phyloP scores from a whole-genome alignment of 2,329 filamentous ascomycete genomes.

The Diaporthe vaccinii region DNA sequence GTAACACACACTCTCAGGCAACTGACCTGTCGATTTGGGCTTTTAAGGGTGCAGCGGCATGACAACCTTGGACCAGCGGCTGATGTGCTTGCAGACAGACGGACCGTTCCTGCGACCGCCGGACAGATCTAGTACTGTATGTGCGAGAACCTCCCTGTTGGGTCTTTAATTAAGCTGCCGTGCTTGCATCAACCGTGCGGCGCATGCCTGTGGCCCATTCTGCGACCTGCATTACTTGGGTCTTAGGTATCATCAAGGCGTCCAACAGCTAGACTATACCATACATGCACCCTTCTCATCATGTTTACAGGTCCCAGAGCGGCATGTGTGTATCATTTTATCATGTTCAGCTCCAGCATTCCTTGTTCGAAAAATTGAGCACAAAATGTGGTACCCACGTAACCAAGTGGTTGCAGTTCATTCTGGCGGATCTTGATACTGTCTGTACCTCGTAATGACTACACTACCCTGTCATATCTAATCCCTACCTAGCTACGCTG shows the following conservation, averaged over 20 bases:
- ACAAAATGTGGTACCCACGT: neutral
- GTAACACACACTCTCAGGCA: neutral
- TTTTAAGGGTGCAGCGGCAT: neutral
- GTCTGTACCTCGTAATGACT: neutral
- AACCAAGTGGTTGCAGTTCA: neutral
- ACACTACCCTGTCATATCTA: neutral
- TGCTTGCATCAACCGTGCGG: constrained; percentile 30
- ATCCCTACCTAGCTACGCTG: too few species aligned
- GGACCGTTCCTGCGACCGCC: constrained; percentile 28
- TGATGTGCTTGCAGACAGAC: constrained; percentile 10
- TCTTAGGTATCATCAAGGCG: neutral
- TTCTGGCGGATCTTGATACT: neutral
- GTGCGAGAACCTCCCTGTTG: neutral
- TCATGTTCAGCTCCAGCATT: neutral
- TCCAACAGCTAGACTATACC: neutral
- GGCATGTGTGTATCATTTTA: neutral
- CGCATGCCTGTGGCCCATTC: constrained; percentile 30
- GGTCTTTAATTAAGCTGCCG: constrained; percentile 1
- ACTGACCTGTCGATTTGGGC: neutral
- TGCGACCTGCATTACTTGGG: constrained; percentile 13
- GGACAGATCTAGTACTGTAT: constrained; percentile 2
- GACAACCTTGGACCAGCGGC: neutral
- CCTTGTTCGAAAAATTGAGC: neutral
- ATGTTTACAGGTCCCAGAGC: neutral
- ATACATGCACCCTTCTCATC: neutral